Evolutionary conservation across 2,329 filamentous ascomycete species (phyloP).

Genomic region (Aaosphaeria arxii): DNA sequence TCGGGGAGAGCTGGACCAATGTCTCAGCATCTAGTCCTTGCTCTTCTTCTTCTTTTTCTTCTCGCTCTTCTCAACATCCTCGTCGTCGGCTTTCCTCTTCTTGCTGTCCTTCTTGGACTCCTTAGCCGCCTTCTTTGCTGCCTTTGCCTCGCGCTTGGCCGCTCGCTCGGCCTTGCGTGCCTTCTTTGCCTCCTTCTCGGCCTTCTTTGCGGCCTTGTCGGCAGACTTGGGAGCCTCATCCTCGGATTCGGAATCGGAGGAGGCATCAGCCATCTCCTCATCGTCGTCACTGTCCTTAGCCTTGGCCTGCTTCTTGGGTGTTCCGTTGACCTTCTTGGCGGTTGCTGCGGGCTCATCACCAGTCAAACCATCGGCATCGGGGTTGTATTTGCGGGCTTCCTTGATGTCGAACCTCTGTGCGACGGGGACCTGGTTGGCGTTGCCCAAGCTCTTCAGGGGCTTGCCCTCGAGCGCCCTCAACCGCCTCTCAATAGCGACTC

Average conservation of each 20-base stretch:
- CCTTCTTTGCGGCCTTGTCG: slow-evolving; percentile 41
- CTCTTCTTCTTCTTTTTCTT: slow-evolving; percentile 65
- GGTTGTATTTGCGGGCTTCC: slow-evolving; percentile 91
- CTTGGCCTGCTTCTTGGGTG: slow-evolving; percentile 30
- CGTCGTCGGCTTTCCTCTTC: slow-evolving; percentile 44
- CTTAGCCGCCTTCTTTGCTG: slow-evolving; percentile 54
- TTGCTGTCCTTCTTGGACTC: slow-evolving; percentile 53
- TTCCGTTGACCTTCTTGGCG: slow-evolving; percentile 50
- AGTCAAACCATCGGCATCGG: slow-evolving; percentile 81
- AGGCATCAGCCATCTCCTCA: slow-evolving; percentile 30
- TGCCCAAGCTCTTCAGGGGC: slow-evolving; percentile 74
- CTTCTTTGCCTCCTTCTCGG: slow-evolving; percentile 45
- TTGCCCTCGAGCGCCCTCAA: slow-evolving; percentile 84
- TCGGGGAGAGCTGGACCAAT: not conserved
- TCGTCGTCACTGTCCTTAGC: slow-evolving; percentile 14
- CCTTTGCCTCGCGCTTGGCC: slow-evolving; percentile 38
- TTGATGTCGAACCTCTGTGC: slow-evolving; percentile 82
- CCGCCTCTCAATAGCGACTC: slow-evolving; percentile 72
- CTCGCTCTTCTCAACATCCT: slow-evolving; percentile 56
- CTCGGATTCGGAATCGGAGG: slow-evolving; percentile 28
- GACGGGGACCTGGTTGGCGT: slow-evolving; percentile 43
- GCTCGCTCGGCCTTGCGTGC: slow-evolving; percentile 37
- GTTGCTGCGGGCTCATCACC: slow-evolving; percentile 63
- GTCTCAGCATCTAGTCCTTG: slow-evolving; percentile 29
- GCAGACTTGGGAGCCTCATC: slow-evolving; percentile 22